Evolutionary conservation across 495 filamentous ascomycete genomes (phyloP), one percentile per base, ranked within the genome.

Genomic region (Aspergillus conjunctus): DNA sequence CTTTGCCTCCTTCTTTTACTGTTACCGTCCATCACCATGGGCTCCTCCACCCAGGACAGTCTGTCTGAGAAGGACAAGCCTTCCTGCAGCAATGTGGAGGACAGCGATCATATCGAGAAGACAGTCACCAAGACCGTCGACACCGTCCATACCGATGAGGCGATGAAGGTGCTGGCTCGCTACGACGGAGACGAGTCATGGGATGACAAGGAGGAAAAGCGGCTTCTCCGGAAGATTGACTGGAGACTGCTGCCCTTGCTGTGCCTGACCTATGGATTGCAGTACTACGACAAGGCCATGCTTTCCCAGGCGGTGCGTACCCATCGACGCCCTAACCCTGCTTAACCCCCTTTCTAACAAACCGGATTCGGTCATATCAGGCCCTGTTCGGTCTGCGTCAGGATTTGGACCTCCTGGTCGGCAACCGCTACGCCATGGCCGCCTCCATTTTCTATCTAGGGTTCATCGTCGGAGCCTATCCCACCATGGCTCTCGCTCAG

Each of bases 241-340:
- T 61, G 65, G 54, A 71, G 76, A 34, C 22, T 83, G 17, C 73
- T 82, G 69, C 81, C 79, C 5, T 67, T 76, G 20, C 45, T 72
- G 10, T 71, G 69, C 41, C 8, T 66, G 11, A 69, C 65, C 6
- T 73, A 69, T 49, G 68, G 63, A 1, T 61, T 83, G 30, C 77
- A 81, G 43, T 81, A 78, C 63, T 75, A 82, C 32, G 81, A 84
- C 66, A 83, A 83, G 51, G 79, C 77, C 18, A 78, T 81, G 15
- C 68, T 81, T 32, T 78, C 73, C 14, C 81, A 81, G 65, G 75
- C 79, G 59, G 69, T 72, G 77, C 56, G 70, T 60, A 73, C 33
- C 26, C 26, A 26, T 26, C 26, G 5, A 26, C 55, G 73, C 21
- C 58, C 64, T 26, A 54, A 71, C 21, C 56, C 26, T 51, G 26